Evolutionary conservation across 2,329 filamentous ascomycete genomes (phyloP).

Genomic region (Clarireedia homoeocarpa): DNA sequence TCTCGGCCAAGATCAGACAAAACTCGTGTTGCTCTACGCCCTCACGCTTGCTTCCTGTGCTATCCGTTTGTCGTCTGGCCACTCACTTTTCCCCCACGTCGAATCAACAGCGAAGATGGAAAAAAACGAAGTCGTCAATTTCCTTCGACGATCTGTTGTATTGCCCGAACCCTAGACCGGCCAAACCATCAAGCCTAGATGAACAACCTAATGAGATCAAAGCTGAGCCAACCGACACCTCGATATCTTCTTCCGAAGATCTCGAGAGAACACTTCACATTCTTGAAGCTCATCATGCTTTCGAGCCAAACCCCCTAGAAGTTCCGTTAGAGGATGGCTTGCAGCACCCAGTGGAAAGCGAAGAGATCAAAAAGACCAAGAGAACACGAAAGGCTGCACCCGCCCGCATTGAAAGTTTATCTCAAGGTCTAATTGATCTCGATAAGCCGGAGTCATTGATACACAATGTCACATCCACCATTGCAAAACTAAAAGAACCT

Average conservation of each 20-base stretch:
- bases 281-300: no score
- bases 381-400: background rate
- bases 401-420: background rate
- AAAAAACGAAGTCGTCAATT: conserved; percentile 47
- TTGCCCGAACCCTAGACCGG: background rate
- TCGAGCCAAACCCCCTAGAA: no score
- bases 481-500: background rate
- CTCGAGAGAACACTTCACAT: background rate
- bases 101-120: conserved; percentile 32
- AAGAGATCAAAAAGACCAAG: background rate
- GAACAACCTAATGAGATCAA: background rate
- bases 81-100: background rate
- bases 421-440: conserved; percentile 5
- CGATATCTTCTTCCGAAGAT: background rate
- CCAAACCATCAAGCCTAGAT: conserved; percentile 29
- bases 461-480: background rate
- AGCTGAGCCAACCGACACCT: background rate
- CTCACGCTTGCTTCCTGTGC: background rate
- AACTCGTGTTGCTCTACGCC: background rate
- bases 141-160: conserved; percentile 47
- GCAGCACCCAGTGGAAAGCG: background rate
- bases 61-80: no score
- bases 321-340: no score
- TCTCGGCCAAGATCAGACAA: background rate
- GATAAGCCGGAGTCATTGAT: background rate